Evolutionary conservation across 192 early-diverging fungal species (phyloP), one percentile per base, ranked within the genome.

Genomic region (Coemansia sp.): DNA sequence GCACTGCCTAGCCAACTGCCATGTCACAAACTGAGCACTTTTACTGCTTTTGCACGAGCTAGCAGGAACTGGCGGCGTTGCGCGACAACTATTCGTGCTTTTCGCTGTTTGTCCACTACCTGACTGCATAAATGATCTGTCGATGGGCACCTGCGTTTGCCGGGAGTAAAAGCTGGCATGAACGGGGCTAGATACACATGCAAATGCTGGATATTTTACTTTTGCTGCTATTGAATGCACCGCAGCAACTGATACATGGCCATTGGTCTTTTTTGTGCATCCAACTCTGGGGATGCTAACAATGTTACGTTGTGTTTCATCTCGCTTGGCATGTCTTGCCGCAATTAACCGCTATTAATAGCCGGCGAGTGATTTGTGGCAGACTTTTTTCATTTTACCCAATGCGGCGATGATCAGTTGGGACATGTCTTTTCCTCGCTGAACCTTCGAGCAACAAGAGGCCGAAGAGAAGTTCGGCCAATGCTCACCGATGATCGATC

Each of bases 301-400:
- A 9, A 25, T 28, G 20, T 0, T 50, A 25, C 12, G 7, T 50
- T 50, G 11, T 21, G 26, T 31, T 53, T 53, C 14, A 28, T 26
- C 26, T 26, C 26, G 25, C 23, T 50, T 53, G 11, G 50, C 20
- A n/a, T 53, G 50, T 11, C 12, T 53, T 13, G 28, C 50, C 25
- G 26, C 26, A 31, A 53, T 53, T 53, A 53, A 26, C 50, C 50
- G 50, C 50, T 53, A 53, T 53, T 53, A 53, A 53, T 53, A 53
- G 50, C 26, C 50, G 14, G 50, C 50, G 31, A 53, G 8, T 53
- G 50, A 31, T 26, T 53, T 6, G 48, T 21, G 25, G 48, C 48
- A 26, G 23, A 23, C 25, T 50, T 50, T 28, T 53, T 53, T 11
- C 14, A 53, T 53, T 53, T 53, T 53, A 53, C 28, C 50, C 50